phyloP scores from a whole-genome alignment of 331 rosid genomes.

The Quercus phellos region DNA sequence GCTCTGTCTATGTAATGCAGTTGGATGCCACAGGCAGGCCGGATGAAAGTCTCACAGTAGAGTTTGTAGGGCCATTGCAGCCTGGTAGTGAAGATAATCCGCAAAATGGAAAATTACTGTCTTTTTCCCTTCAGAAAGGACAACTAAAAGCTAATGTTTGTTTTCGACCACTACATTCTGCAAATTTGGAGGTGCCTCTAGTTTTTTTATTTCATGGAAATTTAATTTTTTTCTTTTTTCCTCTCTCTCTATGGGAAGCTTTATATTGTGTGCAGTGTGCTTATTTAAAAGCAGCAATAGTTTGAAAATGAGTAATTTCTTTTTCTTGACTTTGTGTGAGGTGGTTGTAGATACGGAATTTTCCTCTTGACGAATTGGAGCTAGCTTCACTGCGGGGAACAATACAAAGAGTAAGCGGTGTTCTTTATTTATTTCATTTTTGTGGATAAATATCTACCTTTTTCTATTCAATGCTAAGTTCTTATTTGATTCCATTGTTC shows the following conservation, averaged over 20 bases:
- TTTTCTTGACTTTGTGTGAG: slow-evolving; percentile 7
- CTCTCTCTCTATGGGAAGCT: background rate
- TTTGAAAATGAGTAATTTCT: slow-evolving; percentile 1
- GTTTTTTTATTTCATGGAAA: slow-evolving; percentile 7
- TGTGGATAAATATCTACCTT: too few relatives aligned
- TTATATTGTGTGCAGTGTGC: background rate
- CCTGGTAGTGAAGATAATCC: slow-evolving; percentile 46
- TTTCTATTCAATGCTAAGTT: background rate
- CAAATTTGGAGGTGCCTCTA: slow-evolving; percentile 75
- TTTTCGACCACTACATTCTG: slow-evolving; percentile 69
- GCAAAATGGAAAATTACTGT: slow-evolving; percentile 49
- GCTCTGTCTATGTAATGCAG: slow-evolving; percentile 42
- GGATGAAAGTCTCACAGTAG: slow-evolving; percentile 79
- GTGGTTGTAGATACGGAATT: slow-evolving; percentile 55
- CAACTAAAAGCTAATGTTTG: slow-evolving; percentile 59
- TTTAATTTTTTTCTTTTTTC: background rate
- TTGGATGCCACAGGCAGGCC: slow-evolving; percentile 86
- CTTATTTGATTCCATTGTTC: slow-evolving; percentile 14
- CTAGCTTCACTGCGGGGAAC: slow-evolving; percentile 89
- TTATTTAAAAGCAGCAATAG: background rate
- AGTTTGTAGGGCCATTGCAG: slow-evolving; percentile 69
- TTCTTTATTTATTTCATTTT: background rate
- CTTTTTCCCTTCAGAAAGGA: slow-evolving; percentile 77
- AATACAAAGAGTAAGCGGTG: slow-evolving; percentile 65
- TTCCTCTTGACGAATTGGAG: slow-evolving; percentile 88